Base-by-base conservation (phyloP, 2,329 filamentous ascomycete species). In the Cercospora nicotianae region DNA sequence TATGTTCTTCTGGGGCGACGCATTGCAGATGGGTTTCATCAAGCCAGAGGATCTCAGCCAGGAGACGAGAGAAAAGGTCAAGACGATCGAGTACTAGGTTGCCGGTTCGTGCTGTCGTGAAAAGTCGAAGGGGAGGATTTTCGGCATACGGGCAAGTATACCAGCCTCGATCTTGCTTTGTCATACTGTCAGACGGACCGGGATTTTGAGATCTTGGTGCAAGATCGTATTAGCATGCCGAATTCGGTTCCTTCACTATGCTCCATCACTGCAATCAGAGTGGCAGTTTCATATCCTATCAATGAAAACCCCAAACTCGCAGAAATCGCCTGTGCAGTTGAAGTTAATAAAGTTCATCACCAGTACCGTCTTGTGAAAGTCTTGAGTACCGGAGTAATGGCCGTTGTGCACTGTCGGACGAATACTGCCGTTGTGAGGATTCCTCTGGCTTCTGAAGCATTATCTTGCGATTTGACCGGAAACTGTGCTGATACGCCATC, bases 1-100 rank as follows among this genome's bases (percentile, higher is more conserved):
- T 0, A 84, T 95, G 81, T 95, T 97, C 80, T 95, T 99, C 81
- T 96, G 94, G 91, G 94, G 93, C 1, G 95, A 99, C 81, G 89
- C 93, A 63, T 82, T 98, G 65, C 82, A 85, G 65, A 80, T 96
- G 79, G 93, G 93, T 0, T 80, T 99, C 45, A 84, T 95, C 45
- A 88, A 86, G 77, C 79, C 84, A 69, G 90, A 94, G 72, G 93
- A 97, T 26, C 80, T 99, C 72, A 93, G 93, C 0, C 84, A 86
- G 72, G 83, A 84, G n/a, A 75, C 96, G 75, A 82, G 85, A 72
- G 77, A 80, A 61, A 86, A 84, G 76, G 77, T 96, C 68, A 96
- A 94, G 83, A 81, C 86, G 69, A 86, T 95, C 26, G 86, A 90
- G 57, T 89, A 88, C 73, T 92, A 67, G 70, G 60, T 12, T 18